phyloP scores from a whole-genome alignment of 2,329 filamentous ascomycete genomes.

The Aspergillus carbonarius region DNA sequence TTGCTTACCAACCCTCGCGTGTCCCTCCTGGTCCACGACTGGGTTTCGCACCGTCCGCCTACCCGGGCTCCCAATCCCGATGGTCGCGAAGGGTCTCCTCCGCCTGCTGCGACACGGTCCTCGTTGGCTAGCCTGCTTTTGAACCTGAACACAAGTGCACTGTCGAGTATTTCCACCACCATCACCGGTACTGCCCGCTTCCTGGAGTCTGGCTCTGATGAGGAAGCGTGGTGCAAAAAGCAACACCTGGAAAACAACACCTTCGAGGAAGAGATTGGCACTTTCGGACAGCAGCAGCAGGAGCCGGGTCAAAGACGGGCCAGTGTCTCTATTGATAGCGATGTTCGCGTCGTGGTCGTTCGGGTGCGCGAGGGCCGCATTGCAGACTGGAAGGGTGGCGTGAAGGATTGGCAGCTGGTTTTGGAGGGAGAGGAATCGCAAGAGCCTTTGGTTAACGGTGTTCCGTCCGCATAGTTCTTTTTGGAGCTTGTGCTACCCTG shows the following conservation, averaged over 20 bases:
- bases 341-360: slow-evolving; percentile 85
- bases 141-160: slow-evolving; percentile 84
- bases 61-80: slow-evolving; percentile 60
- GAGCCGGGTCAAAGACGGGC: slow-evolving; percentile 30
- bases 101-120: slow-evolving; percentile 62
- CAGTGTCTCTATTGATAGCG: slow-evolving; percentile 69
- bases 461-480: not conserved
- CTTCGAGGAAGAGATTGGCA: slow-evolving; percentile 60
- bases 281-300: slow-evolving; percentile 42
- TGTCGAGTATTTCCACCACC: slow-evolving; percentile 86
- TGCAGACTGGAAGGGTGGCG: slow-evolving; percentile 92
- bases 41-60: slow-evolving; percentile 89
- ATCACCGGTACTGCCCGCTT: slow-evolving; percentile 86
- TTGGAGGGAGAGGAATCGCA: slow-evolving; percentile 29
- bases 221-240: slow-evolving; percentile 80
- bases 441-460: slow-evolving; percentile 32
- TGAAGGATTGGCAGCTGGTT: slow-evolving; percentile 69
- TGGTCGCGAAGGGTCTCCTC: slow-evolving; percentile 61
- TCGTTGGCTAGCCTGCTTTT: slow-evolving; percentile 79
- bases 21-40: slow-evolving; percentile 94
- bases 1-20: slow-evolving; percentile 81
- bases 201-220: slow-evolving; percentile 69
- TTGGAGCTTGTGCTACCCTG: not conserved
- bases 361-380: slow-evolving; percentile 81
- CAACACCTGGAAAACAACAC: slow-evolving; percentile 91